A percentile compares a stretch with the other conserved stretches of the same genome.
Evolutionary conservation across 495 filamentous ascomycete genomes (phyloP).

Genomic region (Xylaria venustula): DNA sequence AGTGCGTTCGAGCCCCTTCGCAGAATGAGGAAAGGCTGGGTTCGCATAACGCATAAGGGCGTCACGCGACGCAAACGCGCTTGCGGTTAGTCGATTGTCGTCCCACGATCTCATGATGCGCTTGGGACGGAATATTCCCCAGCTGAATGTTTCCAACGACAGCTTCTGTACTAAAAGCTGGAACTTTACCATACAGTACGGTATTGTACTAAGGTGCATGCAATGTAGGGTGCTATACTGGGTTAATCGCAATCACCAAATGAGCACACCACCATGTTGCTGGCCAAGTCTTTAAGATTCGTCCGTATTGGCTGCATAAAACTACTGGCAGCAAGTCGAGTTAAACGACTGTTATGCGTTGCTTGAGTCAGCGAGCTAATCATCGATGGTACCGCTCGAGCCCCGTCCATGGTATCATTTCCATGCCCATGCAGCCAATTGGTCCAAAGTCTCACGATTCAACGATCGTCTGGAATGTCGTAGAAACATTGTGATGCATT

Average conservation of each 20-base stretch:
- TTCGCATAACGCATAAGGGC: background rate
- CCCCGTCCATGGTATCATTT: background rate
- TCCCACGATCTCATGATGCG: constrained; percentile 15
- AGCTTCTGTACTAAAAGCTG: too few species aligned
- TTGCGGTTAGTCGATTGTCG: constrained; percentile 10
- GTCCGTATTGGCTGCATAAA: background rate
- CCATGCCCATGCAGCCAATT: background rate
- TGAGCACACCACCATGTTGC: constrained; percentile 3
- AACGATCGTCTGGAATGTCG: background rate
- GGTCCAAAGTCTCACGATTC: background rate
- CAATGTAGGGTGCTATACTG: too few species aligned
- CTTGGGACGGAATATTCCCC: too few species aligned
- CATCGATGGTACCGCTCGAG: background rate
- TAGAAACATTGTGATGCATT: background rate
- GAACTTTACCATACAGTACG: too few species aligned
- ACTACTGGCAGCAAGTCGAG: background rate
- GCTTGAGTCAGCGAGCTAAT: background rate
- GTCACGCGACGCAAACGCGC: constrained; percentile 7
- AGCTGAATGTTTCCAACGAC: too few species aligned
- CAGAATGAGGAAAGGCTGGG: background rate
- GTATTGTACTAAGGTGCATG: too few species aligned
- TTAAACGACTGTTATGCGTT: background rate
- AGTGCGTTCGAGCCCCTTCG: background rate
- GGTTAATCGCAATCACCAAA: background rate
- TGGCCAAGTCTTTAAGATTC: background rate